Evolutionary conservation across 495 filamentous ascomycete species (phyloP), one percentile per base, ranked within the genome.

Genomic region (Bombardia bombarda): DNA sequence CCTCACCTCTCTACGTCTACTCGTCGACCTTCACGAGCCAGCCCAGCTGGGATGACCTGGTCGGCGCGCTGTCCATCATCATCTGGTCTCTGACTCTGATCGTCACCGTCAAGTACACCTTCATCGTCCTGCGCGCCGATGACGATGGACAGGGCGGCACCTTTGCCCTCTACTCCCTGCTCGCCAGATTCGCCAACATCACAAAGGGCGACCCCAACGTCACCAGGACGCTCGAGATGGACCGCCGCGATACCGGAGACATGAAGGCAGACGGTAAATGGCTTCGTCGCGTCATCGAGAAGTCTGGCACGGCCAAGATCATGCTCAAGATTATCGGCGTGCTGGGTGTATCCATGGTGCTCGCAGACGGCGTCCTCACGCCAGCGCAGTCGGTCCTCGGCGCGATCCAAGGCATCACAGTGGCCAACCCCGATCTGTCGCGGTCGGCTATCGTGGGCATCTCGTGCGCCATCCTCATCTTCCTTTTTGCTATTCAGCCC

Each of bases 81-180:
- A 76, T 87, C 36, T 88, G 84, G 84, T 70, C 79, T 2, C 55
- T 88, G 22, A 82, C 77, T 16, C 63, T 87, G 41, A 85, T 87
- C 69, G 82, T 87, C 17, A 83, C 74, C 1, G 47, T 87, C 46
- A 88, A 88, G 59, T 88, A 88, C 51, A 62, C 80, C 13, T 61
- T 83, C 32, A 78, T 87, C 50, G 75, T 87, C 19, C 67, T 88
- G 19, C 63, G 58, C n/a, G 83, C 82, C 19, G 84, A 88, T 61
- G 81, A 88, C 54, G 80, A 86, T 42, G 84, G 84, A 23, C 82
- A 88, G 58, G 84, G 84, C 16, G 84, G 83, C 33, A 88, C 83
- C 33, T 58, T 55, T 33, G 52, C 49, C 13, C 38, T 54, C 24
- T 58, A 55, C 41, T 55, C 49, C 10, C 43, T 52, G 18, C 51